Evolutionary conservation across 805 yeast species (phyloP).

Genomic region (Kluyveromyces dobzhanskii): DNA sequence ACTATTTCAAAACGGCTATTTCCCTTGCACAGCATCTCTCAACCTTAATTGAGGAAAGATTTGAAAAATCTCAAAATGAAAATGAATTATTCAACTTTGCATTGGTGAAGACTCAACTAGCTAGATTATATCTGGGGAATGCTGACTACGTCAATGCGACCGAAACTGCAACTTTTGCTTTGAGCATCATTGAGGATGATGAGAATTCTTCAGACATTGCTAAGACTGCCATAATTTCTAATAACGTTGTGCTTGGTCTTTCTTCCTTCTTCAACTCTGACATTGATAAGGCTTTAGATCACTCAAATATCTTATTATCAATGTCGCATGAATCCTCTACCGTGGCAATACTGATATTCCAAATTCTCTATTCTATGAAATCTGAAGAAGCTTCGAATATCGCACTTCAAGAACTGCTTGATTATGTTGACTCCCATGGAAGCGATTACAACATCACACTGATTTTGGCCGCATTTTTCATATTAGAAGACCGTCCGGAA

Average conservation of each 20-base stretch:
- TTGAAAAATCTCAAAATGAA: slow-evolving; percentile 47
- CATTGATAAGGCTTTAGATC: slow-evolving; percentile 57
- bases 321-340: slow-evolving; percentile 50
- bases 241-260: slow-evolving; percentile 65
- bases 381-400: slow-evolving; percentile 71
- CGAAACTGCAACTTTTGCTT: slow-evolving; percentile 48
- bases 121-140: slow-evolving; percentile 61
- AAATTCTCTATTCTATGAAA: slow-evolving; percentile 70
- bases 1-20: slow-evolving; percentile 49
- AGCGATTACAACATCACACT: slow-evolving; percentile 59
- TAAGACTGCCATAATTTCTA: slow-evolving; percentile 39
- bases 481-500: slow-evolving; percentile 51
- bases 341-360: slow-evolving; percentile 66
- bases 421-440: slow-evolving; percentile 55
- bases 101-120: slow-evolving; percentile 55
- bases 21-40: slow-evolving; percentile 40
- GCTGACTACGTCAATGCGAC: slow-evolving; percentile 50
- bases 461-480: slow-evolving; percentile 70
- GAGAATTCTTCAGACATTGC: slow-evolving; percentile 19
- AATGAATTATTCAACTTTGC: slow-evolving; percentile 43
- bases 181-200: slow-evolving; percentile 40
- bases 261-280: slow-evolving; percentile 54
- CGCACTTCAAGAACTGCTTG: slow-evolving; percentile 75
- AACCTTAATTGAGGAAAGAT: slow-evolving; percentile 41
- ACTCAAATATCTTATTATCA: slow-evolving; percentile 56